Percentiles rank a stretch among this genome's conserved stretches.
phyloP scores from a whole-genome alignment of 2,329 filamentous ascomycete species.

The Colletotrichum graminicola region DNA sequence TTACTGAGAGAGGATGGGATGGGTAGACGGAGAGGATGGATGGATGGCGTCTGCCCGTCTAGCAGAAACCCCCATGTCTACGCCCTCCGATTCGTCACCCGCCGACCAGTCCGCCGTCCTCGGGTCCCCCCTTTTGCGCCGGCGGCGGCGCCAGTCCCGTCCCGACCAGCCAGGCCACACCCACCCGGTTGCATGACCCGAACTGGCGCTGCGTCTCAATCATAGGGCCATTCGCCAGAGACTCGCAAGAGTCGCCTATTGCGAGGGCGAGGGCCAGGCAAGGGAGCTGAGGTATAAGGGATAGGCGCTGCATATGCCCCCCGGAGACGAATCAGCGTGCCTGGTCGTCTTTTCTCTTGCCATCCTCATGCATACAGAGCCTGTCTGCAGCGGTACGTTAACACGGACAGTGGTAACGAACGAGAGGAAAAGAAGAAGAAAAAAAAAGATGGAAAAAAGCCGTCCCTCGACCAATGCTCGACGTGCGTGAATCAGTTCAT shows the following conservation, averaged over 20 bases:
- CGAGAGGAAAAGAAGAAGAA: background rate
- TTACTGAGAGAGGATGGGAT: too few species aligned
- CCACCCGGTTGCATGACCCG: background rate
- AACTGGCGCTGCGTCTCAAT: background rate
- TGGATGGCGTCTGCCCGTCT: background rate
- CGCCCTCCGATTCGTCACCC: slow-evolving; percentile 13
- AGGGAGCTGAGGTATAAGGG: too few species aligned
- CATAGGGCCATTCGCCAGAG: background rate
- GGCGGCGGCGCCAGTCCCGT: background rate
- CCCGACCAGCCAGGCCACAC: background rate
- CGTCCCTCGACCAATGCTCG: background rate
- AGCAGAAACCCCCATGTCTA: slow-evolving; percentile 12
- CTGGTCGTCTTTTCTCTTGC: background rate
- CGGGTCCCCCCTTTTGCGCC: background rate
- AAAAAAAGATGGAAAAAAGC: too few species aligned
- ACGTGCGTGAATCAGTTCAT: background rate
- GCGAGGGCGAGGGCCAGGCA: background rate
- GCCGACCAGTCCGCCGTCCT: slow-evolving; percentile 17
- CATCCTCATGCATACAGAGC: background rate
- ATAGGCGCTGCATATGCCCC: background rate
- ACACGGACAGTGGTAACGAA: background rate
- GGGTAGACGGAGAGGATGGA: too few species aligned
- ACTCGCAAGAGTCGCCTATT: background rate
- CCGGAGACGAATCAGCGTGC: background rate
- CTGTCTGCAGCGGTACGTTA: background rate